Base-by-base conservation (phyloP, 139 green algal genomes). In the Edaphochlamys debaryana region DNA sequence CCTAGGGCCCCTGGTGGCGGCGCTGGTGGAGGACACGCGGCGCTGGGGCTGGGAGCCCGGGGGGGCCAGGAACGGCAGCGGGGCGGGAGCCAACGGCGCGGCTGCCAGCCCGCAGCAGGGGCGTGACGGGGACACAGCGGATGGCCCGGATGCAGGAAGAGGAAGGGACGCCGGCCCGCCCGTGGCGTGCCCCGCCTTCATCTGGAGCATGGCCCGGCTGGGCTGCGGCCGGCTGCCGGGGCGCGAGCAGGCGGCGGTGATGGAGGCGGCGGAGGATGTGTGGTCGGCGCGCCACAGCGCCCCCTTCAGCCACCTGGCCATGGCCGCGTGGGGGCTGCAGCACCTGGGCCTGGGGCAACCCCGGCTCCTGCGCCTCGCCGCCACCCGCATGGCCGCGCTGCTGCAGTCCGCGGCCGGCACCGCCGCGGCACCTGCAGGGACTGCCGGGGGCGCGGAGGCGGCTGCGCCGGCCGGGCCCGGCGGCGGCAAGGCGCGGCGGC, bases 121-220 rank as follows among this genome's bases (percentile, higher is more conserved):
- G n/a, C n/a, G n/a, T n/a, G n/a, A n/a, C n/a, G n/a, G n/a, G n/a
- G n/a, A n/a, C n/a, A n/a, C n/a, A n/a, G n/a, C n/a, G n/a, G n/a
- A n/a, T n/a, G n/a, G n/a, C n/a, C n/a, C n/a, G n/a, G n/a, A n/a
- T n/a, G n/a, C n/a, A n/a, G n/a, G n/a, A n/a, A n/a, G n/a, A n/a
- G n/a, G n/a, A n/a, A n/a, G n/a, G n/a, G n/a, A n/a, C n/a, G n/a
- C n/a, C n/a, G n/a, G n/a, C n/a, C 30, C 0, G 75, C 25, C 13
- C 15, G 50, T 13, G 50, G 38, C 2, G 62, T 82, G 7, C 13
- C 48, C 40, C 38, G 56, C 40, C 1, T 45, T 72, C 25, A 81
- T 81, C 60, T 81, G 75, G 75, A 62, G 40, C 38, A 40, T 81
- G 37, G 75, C 40, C 9, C 38, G 30, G 40, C 75, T 81, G 75